Percentiles rank a stretch among this genome's conserved stretches.
These are phyloP conservation scores for Jacaranda copaia DNA, from an alignment of 257 asterid species.

Conservation along the genomic window DNA sequence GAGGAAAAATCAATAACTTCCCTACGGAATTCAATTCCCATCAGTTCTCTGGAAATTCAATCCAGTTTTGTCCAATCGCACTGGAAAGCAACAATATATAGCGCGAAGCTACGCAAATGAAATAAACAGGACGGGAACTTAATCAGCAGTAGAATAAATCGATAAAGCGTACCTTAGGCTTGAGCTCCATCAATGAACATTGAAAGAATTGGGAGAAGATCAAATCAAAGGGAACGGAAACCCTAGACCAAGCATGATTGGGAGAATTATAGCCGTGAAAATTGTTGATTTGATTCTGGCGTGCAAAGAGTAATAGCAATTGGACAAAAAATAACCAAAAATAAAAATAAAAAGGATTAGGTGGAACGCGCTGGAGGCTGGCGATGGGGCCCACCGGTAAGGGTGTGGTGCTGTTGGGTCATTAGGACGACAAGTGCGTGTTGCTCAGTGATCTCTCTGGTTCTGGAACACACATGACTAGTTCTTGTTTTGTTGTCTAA, in stretches of 20 bases:
- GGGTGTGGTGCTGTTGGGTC: slow-evolving; percentile 20
- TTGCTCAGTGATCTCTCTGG: slow-evolving; percentile 33
- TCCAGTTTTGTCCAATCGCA: neutral
- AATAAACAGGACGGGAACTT: neutral
- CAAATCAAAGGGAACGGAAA: neutral
- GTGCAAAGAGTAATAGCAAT: neutral
- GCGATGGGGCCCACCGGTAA: slow-evolving; percentile 15
- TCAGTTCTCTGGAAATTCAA: slow-evolving; percentile 24
- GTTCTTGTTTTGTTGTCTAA: neutral
- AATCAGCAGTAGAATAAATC: slow-evolving; percentile 1
- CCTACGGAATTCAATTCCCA: slow-evolving; percentile 26
- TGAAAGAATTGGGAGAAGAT: slow-evolving; percentile 19
- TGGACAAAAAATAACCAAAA: neutral
- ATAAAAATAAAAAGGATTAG: slow-evolving; percentile 1
- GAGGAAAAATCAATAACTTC: slow-evolving; percentile 2
- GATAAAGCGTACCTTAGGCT: slow-evolving; percentile 40
- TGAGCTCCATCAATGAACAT: slow-evolving; percentile 29
- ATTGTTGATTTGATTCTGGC: neutral
- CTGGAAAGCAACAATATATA: slow-evolving; percentile 11
- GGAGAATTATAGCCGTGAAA: slow-evolving; percentile 17
- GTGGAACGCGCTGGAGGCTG: slow-evolving; percentile 18
- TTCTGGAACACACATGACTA: slow-evolving; percentile 32
- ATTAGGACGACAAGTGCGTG: slow-evolving; percentile 28
- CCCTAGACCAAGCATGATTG: slow-evolving; percentile 29
- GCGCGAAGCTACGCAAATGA: slow-evolving; percentile 15